A percentile compares a stretch with the other conserved stretches of the same genome.
phyloP scores from a whole-genome alignment of 73 alveolate genomes.

The Breviolum minutum region DNA sequence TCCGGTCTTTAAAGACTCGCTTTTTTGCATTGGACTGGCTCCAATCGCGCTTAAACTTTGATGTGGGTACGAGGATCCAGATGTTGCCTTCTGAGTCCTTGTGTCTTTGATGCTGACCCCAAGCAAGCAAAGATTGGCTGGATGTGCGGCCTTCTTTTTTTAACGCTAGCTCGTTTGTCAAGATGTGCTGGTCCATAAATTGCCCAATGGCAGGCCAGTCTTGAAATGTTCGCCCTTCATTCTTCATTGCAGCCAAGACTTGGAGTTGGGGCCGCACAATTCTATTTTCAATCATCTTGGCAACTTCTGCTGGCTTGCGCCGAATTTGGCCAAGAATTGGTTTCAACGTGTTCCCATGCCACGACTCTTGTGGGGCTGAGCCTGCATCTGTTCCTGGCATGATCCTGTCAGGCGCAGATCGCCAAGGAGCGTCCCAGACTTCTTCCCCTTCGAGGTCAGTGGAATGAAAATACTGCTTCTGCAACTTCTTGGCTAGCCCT shows the following conservation, averaged over 20 bases:
- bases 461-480: not conserved
- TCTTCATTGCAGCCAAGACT: not conserved
- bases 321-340: not conserved
- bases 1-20: not conserved
- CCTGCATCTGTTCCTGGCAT: slow-evolving; percentile 74
- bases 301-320: not conserved
- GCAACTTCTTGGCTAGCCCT: not conserved
- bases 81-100: not conserved
- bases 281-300: not conserved
- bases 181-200: slow-evolving; percentile 1
- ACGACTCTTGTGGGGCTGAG: slow-evolving; percentile 44
- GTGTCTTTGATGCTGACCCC: not conserved
- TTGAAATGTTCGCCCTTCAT: not conserved
- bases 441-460: not conserved
- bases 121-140: not conserved
- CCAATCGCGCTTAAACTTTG: not conserved
- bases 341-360: not conserved
- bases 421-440: slow-evolving; percentile 65
- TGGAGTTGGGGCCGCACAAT: not conserved
- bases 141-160: not conserved
- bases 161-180: not conserved
- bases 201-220: slow-evolving; percentile 39
- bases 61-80: slow-evolving; percentile 44
- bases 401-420: slow-evolving; percentile 34
- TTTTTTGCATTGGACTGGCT: not conserved